Evolutionary conservation across 345 rosid species (phyloP).

Genomic region (Syzygium grande): DNA sequence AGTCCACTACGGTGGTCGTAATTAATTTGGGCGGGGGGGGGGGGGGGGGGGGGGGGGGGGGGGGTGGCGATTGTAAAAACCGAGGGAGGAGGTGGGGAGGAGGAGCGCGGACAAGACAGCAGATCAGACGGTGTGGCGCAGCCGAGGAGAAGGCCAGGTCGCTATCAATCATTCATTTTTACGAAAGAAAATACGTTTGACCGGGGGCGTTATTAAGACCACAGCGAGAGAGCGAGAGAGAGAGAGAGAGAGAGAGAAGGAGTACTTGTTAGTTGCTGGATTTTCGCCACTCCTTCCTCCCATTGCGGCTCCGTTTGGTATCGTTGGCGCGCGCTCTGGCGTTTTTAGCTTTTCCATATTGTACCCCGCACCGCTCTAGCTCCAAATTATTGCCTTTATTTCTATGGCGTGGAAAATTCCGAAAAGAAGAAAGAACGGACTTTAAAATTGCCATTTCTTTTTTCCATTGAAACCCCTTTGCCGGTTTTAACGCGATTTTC

Average conservation of each 20-base stretch:
- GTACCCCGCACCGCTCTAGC: neutral
- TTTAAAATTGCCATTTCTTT: neutral
- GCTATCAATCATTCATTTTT: neutral
- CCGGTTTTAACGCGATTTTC: neutral
- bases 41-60: fast-evolving
- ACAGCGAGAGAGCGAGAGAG: neutral
- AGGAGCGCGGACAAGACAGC: neutral
- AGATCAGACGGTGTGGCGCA: neutral
- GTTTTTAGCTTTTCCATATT: neutral
- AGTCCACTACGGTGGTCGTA: too few relatives aligned
- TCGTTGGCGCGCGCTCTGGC: neutral
- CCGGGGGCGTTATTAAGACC: neutral
- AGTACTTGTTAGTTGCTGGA: neutral
- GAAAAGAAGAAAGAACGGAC: neutral
- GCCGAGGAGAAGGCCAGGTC: neutral
- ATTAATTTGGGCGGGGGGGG: too few relatives aligned
- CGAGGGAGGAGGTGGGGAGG: neutral
- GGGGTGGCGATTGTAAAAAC: neutral
- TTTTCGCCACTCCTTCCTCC: neutral
- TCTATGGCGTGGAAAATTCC: neutral
- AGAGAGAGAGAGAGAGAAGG: neutral
- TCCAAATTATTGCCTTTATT: neutral
- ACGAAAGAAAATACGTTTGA: neutral
- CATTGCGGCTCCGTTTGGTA: neutral
- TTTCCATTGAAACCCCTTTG: neutral